These are phyloP conservation scores for Penicillium sp. DNA, from an alignment of 2,329 filamentous ascomycete species.

Conservation along the genomic window DNA sequence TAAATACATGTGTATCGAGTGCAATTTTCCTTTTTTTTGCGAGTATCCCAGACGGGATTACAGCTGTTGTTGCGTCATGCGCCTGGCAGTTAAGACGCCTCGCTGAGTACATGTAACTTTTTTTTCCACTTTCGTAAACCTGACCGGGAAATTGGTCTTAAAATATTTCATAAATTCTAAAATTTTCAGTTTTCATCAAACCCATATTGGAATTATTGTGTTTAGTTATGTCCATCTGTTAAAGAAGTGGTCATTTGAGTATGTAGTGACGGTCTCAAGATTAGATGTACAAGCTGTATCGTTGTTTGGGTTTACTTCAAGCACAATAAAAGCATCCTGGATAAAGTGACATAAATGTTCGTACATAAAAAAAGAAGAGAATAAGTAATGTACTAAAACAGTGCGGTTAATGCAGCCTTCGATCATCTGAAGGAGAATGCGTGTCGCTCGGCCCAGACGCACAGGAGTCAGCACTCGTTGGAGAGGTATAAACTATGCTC, in stretches of 20 bases:
- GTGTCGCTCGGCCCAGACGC: conserved; percentile 3
- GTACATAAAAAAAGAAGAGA: not conserved
- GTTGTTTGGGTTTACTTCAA: not conserved
- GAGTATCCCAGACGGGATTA: too few species aligned
- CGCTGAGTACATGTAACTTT: too few species aligned
- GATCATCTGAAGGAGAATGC: conserved; percentile 1
- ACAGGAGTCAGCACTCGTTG: conserved; percentile 22
- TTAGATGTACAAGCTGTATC: not conserved
- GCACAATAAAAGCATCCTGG: not conserved
- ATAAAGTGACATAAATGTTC: not conserved
- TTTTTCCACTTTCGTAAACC: too few species aligned
- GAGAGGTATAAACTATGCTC: conserved; percentile 17
- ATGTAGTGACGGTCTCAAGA: not conserved
- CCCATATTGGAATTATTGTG: not conserved
- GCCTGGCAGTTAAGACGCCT: too few species aligned
- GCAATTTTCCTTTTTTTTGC: too few species aligned
- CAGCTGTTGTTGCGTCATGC: too few species aligned
- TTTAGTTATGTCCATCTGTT: not conserved
- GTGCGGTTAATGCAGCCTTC: not conserved
- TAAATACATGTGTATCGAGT: too few species aligned
- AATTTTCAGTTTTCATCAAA: too few species aligned
- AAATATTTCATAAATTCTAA: too few species aligned
- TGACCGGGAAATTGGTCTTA: too few species aligned
- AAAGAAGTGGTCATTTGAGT: not conserved
- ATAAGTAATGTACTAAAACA: not conserved